Base-by-base conservation (phyloP, 2,329 filamentous ascomycete genomes). In the Nectriaceae sp. region DNA sequence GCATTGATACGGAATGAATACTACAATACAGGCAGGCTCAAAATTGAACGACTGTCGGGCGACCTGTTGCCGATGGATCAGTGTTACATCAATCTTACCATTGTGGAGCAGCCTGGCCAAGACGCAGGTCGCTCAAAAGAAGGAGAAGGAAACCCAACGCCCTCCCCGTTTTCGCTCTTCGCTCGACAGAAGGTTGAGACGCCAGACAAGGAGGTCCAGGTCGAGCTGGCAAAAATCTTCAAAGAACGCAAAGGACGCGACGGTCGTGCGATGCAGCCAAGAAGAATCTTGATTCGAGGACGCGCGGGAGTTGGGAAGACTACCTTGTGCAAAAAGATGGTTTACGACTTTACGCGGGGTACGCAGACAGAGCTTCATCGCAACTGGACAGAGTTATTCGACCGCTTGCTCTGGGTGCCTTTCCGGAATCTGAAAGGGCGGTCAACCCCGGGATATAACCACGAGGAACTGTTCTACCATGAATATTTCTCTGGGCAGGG, bases 291-390 rank as follows among this genome's bases (percentile, higher is more conserved):
- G 37, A 71, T 73, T 40, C 59, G 61, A 22, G 70, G 69, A 31
- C 62, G 60, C 8, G 66, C 70, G 0, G 70, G 71, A 37, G 63
- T 72, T 1, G 70, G 70, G 3, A 74, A 73, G 59, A 70, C 69
- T 5, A 73, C 71, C 2, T 49, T 73, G 15, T 73, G 69, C 59
- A 73, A 73, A 47, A 74, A 72, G 55, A 68, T 72, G 10, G 60
- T 73, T 26, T 44, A 69, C 45, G 65, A 69, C 11, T 72, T 69
- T 53, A 42, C 39, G 4, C 29, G 57, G 22, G 40, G 43, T n/a
- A 44, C 43, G 18, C 57, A 54, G 55, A 35, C 39, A 13, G 39
- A 41, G 39, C 26, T 41, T 4, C 18, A 42, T 33, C 22, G 40
- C n/a, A 40, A 41, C 18, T 59, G 56, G 55, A 37, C 22, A 0